Base-by-base conservation (phyloP, 2,329 filamentous ascomycete genomes). In the Curvularia eragrostidis region DNA sequence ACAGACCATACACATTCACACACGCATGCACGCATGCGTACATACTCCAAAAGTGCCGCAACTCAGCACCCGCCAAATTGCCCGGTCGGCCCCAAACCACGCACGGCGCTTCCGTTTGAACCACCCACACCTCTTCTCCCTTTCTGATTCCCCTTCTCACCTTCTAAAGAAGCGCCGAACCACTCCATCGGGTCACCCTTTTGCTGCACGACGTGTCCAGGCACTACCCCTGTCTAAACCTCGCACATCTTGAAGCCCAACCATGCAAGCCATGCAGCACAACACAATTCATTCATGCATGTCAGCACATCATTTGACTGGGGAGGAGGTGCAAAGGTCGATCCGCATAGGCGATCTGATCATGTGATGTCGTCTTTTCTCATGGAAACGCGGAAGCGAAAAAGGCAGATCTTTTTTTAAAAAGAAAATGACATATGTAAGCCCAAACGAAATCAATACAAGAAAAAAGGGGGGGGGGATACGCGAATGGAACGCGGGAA, bases 191-290 rank as follows among this genome's bases (percentile, higher is more conserved):
- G 54, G 42, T 12, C 36, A 15, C 5, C 26, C 21, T 34, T 19
- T 15, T 42, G 39, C 19, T 32, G 49, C 44, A 50, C 54, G 13
- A 38, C 13, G 10, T 38, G 21, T 13, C 18, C 42, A 28, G 51
- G 41, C 41, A 52, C 44, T 8, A 52, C 26, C 48, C 54, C 39
- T 48, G 48, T 46, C 10, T 15, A 26, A 18, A 28, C 15, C 13
- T 38, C 21, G 53, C 48, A 26, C 39, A 50, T 19, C 18, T 48
- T 24, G 51, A 39, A 53, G 54, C 54, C 54, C 49, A 56, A 56
- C 54, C 54, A 56, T 56, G 54, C 49, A 56, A 47, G 54, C 54
- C 54, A 56, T 38, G 54, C 54, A 52, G 54, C 51, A 48, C 43
- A 56, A 56, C 49, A 53, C 49, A 46, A 46, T n/a, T 39, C 44